Evolutionary conservation across 2,329 filamentous ascomycete genomes (phyloP).

Genomic region (Cephalotrichum gorgonifer): DNA sequence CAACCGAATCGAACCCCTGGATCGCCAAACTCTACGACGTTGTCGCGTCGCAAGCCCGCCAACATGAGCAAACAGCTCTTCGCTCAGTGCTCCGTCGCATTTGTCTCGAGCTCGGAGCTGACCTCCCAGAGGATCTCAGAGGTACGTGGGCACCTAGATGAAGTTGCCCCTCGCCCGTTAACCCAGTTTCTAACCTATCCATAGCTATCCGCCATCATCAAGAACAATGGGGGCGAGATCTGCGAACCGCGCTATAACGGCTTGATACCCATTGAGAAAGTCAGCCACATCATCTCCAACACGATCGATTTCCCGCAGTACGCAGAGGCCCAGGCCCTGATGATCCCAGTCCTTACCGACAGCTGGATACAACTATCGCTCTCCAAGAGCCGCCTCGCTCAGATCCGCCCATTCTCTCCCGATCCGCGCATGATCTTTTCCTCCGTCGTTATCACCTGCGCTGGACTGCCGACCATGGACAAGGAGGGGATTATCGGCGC

Average conservation of each 20-base stretch:
- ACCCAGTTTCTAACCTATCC: not conserved
- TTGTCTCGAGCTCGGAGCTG: constrained; percentile 31
- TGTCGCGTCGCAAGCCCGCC: constrained; percentile 2
- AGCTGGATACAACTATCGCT: constrained; percentile 70
- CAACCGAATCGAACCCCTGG: not conserved
- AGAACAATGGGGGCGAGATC: constrained; percentile 39
- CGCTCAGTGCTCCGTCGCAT: constrained; percentile 31
- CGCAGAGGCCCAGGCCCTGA: constrained; percentile 57
- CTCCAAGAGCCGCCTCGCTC: constrained; percentile 57
- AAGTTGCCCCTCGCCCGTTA: not conserved
- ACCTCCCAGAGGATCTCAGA: constrained; percentile 29
- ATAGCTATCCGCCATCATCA: constrained; percentile 31
- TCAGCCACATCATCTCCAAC: constrained; percentile 52
- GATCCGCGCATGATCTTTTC: constrained; percentile 87
- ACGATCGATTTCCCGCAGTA: constrained; percentile 92
- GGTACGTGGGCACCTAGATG: constrained; percentile 14
- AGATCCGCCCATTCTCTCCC: constrained; percentile 76
- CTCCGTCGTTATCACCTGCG: constrained; percentile 71
- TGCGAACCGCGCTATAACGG: constrained; percentile 36
- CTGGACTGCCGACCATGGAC: constrained; percentile 74
- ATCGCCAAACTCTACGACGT: not conserved
- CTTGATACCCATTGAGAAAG: constrained; percentile 33
- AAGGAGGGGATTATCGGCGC: constrained; percentile 88
- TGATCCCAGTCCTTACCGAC: constrained; percentile 77
- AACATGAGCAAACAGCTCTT: constrained; percentile 22